Conservation (phyloP, 2,329 filamentous ascomycete genomes). For the Helicocarpus griseus region DNA sequence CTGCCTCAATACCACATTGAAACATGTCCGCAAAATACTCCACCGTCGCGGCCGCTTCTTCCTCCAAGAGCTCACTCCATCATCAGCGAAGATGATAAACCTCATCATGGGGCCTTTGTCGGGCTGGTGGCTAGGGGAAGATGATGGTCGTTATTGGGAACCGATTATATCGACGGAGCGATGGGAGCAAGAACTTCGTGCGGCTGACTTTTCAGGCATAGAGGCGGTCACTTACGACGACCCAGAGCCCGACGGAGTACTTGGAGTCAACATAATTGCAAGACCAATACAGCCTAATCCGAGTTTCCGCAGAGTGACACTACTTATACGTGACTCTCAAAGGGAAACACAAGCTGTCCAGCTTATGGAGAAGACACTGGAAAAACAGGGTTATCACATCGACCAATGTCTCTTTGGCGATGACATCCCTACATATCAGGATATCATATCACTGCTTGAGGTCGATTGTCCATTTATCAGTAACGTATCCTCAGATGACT, state of each 20-base stretch:
- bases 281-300: too few relatives aligned
- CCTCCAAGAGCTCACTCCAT: too few relatives aligned
- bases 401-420: background rate
- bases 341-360: too few relatives aligned
- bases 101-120: constrained; percentile 4
- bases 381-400: background rate
- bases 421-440: constrained; percentile 1
- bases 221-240: too few relatives aligned
- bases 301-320: too few relatives aligned
- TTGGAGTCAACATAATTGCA: too few relatives aligned
- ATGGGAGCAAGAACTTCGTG: constrained; percentile 4
- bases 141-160: background rate
- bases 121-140: constrained; percentile 8
- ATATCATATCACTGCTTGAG: constrained; percentile 8
- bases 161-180: background rate
- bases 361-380: background rate
- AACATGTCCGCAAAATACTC: too few relatives aligned
- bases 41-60: too few relatives aligned
- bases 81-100: background rate
- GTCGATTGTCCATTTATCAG: constrained; percentile 1
- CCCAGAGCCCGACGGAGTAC: too few relatives aligned
- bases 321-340: too few relatives aligned
- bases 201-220: constrained; percentile 4
- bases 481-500: too few relatives aligned
- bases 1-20: too few relatives aligned